Percentiles rank a stretch among this genome's conserved stretches.
Evolutionary conservation across 2,329 filamentous ascomycete genomes (phyloP).

Genomic region (Ceratocystis cubensis): DNA sequence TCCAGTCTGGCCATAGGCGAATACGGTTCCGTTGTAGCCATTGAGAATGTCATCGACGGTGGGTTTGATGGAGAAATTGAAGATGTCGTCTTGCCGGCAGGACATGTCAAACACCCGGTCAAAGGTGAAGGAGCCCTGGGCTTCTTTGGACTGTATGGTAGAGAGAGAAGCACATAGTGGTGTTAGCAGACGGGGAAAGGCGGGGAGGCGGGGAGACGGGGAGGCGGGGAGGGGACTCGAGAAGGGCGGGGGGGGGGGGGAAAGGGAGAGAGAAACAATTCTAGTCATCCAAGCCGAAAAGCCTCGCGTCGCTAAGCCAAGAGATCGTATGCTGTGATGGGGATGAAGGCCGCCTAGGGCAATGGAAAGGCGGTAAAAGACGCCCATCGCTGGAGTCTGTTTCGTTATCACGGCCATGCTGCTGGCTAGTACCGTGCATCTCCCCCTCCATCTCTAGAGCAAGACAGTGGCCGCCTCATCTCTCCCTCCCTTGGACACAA

Average conservation of each 20-base stretch:
- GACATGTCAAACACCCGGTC: slow-evolving; percentile 95
- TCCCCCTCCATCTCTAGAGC: not conserved
- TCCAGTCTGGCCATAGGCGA: slow-evolving; percentile 96
- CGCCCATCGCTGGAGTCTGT: not conserved
- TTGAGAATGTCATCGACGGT: slow-evolving; percentile 98
- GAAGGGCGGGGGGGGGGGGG: not conserved
- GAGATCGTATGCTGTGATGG: not conserved
- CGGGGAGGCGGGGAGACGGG: not conserved
- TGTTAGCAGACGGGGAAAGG: slow-evolving; percentile 24
- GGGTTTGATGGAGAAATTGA: slow-evolving; percentile 91
- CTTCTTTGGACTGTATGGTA: slow-evolving; percentile 58
- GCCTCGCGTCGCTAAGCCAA: not conserved
- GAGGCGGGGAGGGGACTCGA: not conserved
- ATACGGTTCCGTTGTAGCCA: slow-evolving; percentile 97
- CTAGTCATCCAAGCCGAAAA: not conserved
- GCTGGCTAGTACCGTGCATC: not conserved
- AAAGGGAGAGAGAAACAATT: not conserved
- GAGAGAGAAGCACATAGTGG: slow-evolving; percentile 20
- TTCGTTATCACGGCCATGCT: not conserved
- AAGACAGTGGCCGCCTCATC: not conserved
- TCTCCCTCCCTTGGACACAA: not conserved
- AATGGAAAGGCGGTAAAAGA: slow-evolving; percentile 4
- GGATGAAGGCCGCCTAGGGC: not conserved
- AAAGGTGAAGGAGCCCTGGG: slow-evolving; percentile 80
- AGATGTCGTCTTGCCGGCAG: slow-evolving; percentile 83